Evolutionary conservation across 306 rosid genomes (phyloP).

Genomic region (Trifolium repens): DNA sequence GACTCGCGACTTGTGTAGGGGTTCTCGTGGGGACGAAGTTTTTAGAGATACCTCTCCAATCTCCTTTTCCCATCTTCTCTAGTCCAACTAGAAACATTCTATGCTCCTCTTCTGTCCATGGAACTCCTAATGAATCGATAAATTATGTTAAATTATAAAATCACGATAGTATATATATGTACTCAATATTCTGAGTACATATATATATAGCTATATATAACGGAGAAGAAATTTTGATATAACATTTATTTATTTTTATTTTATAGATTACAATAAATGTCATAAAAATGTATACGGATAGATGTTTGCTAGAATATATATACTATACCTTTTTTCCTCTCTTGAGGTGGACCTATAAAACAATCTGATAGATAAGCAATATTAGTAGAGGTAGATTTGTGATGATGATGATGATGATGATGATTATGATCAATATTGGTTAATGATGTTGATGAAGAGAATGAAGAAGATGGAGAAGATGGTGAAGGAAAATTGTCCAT

Average conservation of each 20-base stretch:
- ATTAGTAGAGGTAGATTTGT: slow-evolving; percentile 49
- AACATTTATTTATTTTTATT: too few relatives aligned
- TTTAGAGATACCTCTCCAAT: slow-evolving; percentile 92
- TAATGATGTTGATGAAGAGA: slow-evolving; percentile 44
- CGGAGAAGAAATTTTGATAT: too few relatives aligned
- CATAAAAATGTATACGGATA: too few relatives aligned
- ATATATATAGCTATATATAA: too few relatives aligned
- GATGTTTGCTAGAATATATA: too few relatives aligned
- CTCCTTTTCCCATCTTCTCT: slow-evolving; percentile 86
- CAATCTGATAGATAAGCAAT: slow-evolving; percentile 80
- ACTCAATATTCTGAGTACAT: too few relatives aligned
- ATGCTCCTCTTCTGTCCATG: slow-evolving; percentile 98
- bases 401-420: neutral
- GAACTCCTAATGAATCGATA: slow-evolving; percentile 51
- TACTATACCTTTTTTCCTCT: slow-evolving; percentile 67
- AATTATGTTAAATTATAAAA: neutral
- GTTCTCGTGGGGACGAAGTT: slow-evolving; percentile 82
- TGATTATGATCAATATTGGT: slow-evolving; percentile 35
- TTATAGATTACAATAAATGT: too few relatives aligned
- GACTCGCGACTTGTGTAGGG: slow-evolving; percentile 96
- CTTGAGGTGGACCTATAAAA: slow-evolving; percentile 60
- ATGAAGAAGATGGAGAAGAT: slow-evolving; percentile 51
- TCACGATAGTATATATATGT: too few relatives aligned
- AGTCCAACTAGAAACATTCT: slow-evolving; percentile 78
- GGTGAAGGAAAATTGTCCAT: slow-evolving; percentile 58